Evolutionary conservation across 2,329 filamentous ascomycete species (phyloP).

Genomic region (Tolypocladium ovalisporum): DNA sequence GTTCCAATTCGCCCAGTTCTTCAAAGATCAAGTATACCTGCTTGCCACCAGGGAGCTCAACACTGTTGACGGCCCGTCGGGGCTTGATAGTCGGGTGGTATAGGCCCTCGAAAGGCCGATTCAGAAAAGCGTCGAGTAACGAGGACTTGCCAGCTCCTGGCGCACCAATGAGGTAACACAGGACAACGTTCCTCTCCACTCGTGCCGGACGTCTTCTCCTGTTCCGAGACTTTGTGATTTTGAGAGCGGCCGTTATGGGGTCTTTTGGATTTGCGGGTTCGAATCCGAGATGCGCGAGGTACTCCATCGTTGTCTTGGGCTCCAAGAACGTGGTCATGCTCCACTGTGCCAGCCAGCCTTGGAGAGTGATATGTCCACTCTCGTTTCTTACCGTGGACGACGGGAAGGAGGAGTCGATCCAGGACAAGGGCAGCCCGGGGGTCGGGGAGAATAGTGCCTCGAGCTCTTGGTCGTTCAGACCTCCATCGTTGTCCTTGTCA

Average conservation of each 20-base stretch:
- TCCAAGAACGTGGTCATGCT: slow-evolving; percentile 98
- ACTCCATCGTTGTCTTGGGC: slow-evolving; percentile 88
- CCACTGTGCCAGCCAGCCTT: slow-evolving; percentile 98
- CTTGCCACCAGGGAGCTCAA: slow-evolving; percentile 89
- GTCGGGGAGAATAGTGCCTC: slow-evolving; percentile 84
- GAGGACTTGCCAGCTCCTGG: slow-evolving; percentile 83
- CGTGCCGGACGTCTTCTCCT: slow-evolving; percentile 69
- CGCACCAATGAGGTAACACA: slow-evolving; percentile 85
- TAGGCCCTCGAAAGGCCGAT: slow-evolving; percentile 69
- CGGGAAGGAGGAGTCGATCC: slow-evolving; percentile 82
- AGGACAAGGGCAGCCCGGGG: slow-evolving; percentile 75
- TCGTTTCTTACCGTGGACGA: slow-evolving; percentile 92
- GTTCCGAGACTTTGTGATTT: slow-evolving; percentile 87
- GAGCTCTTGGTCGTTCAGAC: slow-evolving; percentile 76
- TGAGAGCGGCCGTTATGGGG: slow-evolving; percentile 72
- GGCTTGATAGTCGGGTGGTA: slow-evolving; percentile 95
- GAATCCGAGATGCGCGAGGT: slow-evolving; percentile 92
- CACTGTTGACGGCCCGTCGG: slow-evolving; percentile 86
- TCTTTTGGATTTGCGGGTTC: slow-evolving; percentile 69
- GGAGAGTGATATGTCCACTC: slow-evolving; percentile 85
- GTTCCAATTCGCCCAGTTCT: slow-evolving; percentile 90
- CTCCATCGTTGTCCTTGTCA: slow-evolving; percentile 95
- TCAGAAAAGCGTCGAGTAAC: slow-evolving; percentile 82
- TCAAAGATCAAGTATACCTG: slow-evolving; percentile 95
- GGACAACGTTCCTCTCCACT: slow-evolving; percentile 87